Percentiles rank a stretch among this genome's conserved stretches.
These are phyloP conservation scores for Fusarium multiceps DNA, from an alignment of 2,329 filamentous ascomycete species.

Conservation along the genomic window DNA sequence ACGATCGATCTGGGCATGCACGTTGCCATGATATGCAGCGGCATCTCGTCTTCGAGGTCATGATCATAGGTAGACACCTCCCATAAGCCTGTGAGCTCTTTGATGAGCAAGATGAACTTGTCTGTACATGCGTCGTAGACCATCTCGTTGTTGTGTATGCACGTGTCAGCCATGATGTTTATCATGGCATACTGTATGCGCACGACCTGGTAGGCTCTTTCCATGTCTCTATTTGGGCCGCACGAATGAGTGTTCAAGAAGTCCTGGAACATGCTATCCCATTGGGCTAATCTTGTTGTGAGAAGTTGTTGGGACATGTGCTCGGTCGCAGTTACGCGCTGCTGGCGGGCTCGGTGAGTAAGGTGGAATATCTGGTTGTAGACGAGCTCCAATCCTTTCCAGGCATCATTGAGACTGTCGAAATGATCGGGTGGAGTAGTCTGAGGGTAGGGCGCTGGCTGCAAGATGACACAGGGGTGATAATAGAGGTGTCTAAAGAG, in stretches of 20 bases:
- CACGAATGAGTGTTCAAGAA: constrained; percentile 29
- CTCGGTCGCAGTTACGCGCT: not conserved
- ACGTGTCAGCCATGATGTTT: constrained; percentile 55
- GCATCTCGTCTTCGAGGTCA: constrained; percentile 14
- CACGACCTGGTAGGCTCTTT: constrained; percentile 48
- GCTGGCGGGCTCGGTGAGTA: constrained; percentile 25
- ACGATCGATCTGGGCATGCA: constrained; percentile 51
- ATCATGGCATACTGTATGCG: constrained; percentile 56
- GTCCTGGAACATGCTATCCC: constrained; percentile 42
- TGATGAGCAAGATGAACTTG: constrained; percentile 50
- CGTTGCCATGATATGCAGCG: constrained; percentile 20
- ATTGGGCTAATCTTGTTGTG: constrained; percentile 30
- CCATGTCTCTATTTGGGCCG: constrained; percentile 30
- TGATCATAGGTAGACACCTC: constrained; percentile 3
- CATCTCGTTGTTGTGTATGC: constrained; percentile 49
- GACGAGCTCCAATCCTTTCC: constrained; percentile 29
- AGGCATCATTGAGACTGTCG: constrained; percentile 32
- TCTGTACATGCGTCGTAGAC: constrained; percentile 52
- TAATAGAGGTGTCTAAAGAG: constrained; percentile 38
- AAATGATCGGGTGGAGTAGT: constrained; percentile 6
- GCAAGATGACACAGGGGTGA: constrained; percentile 23
- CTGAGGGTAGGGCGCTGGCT: constrained; percentile 8
- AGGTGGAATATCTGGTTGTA: constrained; percentile 42
- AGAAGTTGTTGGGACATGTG: constrained; percentile 24
- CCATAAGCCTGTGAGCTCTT: constrained; percentile 33